Evolutionary conservation across 2,329 filamentous ascomycete genomes (phyloP), one percentile per base, ranked within the genome.

Genomic region (Lachnellula subtilissima): DNA sequence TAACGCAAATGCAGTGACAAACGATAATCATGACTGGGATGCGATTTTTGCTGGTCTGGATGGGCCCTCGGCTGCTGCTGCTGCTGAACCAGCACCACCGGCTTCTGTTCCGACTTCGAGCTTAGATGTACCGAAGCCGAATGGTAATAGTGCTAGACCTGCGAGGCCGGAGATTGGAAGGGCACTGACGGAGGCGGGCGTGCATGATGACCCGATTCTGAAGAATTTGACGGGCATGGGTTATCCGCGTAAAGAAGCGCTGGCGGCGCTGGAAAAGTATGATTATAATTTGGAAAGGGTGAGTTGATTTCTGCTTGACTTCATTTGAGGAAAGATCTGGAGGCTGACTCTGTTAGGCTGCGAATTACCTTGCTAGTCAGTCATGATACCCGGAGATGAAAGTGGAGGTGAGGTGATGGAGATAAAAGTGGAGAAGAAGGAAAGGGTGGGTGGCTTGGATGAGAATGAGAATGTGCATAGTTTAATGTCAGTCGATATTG

Each of bases 271-370:
- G 69, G 93, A 97, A 77, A 92, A 93, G 72, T 96, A 89, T 71
- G 91, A 97, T 75, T 97, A 97, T 74, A 94, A 97, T 72, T 81
- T 97, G 70, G 91, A 96, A 74, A 91, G 89, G 83, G 93, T 96
- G 75, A 75, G 85, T 77, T 55, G 39, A 54, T 23, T 35, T 50
- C 6, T 15, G 60, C 37, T 48, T 23, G 14, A 25, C 23, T 25
- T 40, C 7, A 43, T 45, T 43, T 37, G 17, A 47, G 19, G 19
- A 42, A 37, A 47, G 28, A 32, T 32, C 4, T 28, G 40, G 35
- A 53, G 56, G 45, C 49, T 49, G 42, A 28, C 37, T 53, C 54
- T 61, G 47, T 54, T 60, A 70, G 69, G 69, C 69, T 63, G 69
- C 69, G 42, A 67, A 70, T 58, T 69, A 60, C 60, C 66, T 70